Evolutionary conservation across 176 grass and related monocot genomes (phyloP).

Genomic region (Elymus sibiricus): DNA sequence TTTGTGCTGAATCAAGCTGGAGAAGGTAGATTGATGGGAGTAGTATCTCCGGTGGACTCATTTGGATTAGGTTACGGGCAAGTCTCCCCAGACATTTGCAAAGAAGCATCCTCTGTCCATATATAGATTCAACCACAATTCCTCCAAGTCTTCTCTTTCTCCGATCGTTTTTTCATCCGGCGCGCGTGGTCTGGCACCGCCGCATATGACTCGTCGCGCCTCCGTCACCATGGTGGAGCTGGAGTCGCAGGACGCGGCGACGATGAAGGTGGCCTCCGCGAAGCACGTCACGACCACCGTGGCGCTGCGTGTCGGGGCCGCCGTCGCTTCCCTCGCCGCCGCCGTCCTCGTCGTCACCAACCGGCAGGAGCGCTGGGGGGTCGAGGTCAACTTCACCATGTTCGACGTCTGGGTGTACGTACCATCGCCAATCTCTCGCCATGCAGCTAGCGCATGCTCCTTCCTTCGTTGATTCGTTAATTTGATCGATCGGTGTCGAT

Average conservation of each 20-base stretch:
- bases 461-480: background rate
- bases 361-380: slow-evolving; percentile 35
- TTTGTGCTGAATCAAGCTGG: background rate
- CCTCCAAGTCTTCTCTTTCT: background rate
- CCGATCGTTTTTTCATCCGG: background rate
- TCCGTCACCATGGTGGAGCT: slow-evolving; percentile 2
- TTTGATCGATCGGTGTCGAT: background rate
- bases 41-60: background rate
- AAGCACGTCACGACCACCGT: background rate
- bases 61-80: background rate
- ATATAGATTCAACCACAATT: background rate
- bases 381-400: slow-evolving; percentile 34
- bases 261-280: background rate
- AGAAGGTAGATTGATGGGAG: background rate
- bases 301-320: slow-evolving; percentile 8
- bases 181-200: background rate
- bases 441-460: background rate
- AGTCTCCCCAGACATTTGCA: background rate
- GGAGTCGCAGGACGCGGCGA: slow-evolving; percentile 24
- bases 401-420: slow-evolving; percentile 45
- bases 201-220: background rate
- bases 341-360: slow-evolving; percentile 32
- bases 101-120: background rate
- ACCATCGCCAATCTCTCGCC: background rate
- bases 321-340: slow-evolving; percentile 24